Percentiles rank a stretch among this genome's conserved stretches.
Conservation (phyloP, 164 flowering plant species). For the Paratinospora sagittata region DNA sequence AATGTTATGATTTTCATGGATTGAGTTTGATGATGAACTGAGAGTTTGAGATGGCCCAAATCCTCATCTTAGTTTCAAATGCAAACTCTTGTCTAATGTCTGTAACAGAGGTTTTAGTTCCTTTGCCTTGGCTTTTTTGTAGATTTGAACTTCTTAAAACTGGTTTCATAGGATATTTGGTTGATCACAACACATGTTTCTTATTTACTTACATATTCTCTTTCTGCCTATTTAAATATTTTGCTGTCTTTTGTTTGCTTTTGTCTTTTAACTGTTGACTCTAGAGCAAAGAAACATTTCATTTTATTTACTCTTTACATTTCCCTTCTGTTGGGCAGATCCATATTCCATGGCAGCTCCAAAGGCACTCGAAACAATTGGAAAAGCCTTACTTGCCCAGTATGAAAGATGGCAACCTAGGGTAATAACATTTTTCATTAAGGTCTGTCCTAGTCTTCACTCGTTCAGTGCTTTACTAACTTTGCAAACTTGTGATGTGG, state of each 20-base stretch:
- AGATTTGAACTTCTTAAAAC: too few species aligned
- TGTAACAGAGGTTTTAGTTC: background rate
- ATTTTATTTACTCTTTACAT: background rate
- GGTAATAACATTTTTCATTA: conserved; percentile 36
- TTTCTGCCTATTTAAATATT: background rate
- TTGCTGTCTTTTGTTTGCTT: background rate
- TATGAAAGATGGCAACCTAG: conserved; percentile 98
- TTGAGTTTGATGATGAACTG: too few species aligned
- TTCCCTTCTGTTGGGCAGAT: conserved; percentile 39
- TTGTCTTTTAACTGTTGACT: background rate
- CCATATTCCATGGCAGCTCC: conserved; percentile 91
- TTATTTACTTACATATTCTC: background rate
- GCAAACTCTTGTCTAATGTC: too few species aligned
- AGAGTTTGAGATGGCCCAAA: too few species aligned
- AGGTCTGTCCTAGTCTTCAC: background rate
- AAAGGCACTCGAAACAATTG: conserved; percentile 88
- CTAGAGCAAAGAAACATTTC: background rate
- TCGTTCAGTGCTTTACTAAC: conserved; percentile 4
- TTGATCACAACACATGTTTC: too few species aligned
- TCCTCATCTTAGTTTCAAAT: too few species aligned
- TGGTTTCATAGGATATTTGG: too few species aligned
- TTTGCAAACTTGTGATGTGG: background rate
- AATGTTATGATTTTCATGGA: background rate
- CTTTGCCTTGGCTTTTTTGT: background rate
- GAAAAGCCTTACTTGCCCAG: conserved; percentile 61